Evolutionary conservation across 2,329 filamentous ascomycete species (phyloP), one percentile per base, ranked within the genome.

Genomic region (Mycosphaerella sp.): DNA sequence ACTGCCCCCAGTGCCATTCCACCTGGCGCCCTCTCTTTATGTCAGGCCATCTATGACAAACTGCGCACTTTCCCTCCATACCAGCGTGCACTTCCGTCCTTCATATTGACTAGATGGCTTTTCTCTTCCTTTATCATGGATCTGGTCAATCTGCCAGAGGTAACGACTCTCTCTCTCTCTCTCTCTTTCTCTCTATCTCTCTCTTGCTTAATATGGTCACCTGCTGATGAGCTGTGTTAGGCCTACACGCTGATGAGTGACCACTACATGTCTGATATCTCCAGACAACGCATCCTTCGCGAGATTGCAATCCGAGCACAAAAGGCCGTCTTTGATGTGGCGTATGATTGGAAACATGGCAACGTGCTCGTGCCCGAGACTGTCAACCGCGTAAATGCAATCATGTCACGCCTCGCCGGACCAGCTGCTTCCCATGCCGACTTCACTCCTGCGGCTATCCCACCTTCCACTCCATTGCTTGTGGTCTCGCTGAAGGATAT

Each of bases 241-340:
- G 75, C 74, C 14, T 75, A 79, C 53, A 78, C 77, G 43, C 73
- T 82, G 56, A 84, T 97, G 74, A 80, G 88, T 50, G 88, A 95
- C 62, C 91, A 95, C 68, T 88, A 95, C 71, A 89, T 97, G 62
- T 90, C 87, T 44, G 88, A 94, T 60, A 89, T 91, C 69, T 89
- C 89, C 37, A 82, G 93, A 39, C 87, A 95, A 63, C 90, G 77
- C 57, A 77, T 84, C 43, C 71, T 83, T 52, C 77, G 79, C 55
- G 86, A 91, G 66, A 85, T 96, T 50, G 89, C 86, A 49, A 82
- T 86, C 66, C 82, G 85, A 56, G 86, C 87, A 44, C 86, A 90
- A 65, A 84, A 86, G 62, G 79, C 87, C 57, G 87, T 91, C 10
- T 81, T 87, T 53, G 87, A 90, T 62, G 83, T 89, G 70, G 77